Evolutionary conservation across 768 basidiomycete species (phyloP), one percentile per base, ranked within the genome.

Genomic region (Aureoboletus auriporus): DNA sequence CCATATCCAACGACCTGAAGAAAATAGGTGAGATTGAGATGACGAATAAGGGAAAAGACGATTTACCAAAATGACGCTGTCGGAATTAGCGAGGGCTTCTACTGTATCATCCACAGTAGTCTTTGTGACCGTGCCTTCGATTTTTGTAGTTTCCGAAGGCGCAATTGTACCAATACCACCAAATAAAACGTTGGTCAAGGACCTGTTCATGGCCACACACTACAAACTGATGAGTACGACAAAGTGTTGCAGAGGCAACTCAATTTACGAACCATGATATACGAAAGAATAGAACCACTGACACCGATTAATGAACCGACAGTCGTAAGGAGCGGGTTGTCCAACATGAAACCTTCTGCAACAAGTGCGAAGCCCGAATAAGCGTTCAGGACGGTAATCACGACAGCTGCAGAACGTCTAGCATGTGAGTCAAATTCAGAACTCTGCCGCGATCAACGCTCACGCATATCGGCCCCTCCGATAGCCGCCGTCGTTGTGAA

Each of bases 181-280:
- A 62, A 93, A 93, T 8, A 93, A 74, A 14, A 93, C 91, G 54
- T 93, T 93, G 14, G 82, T 77, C 47, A 89, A 69, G 10, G 88
- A 91, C 35, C 91, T 78, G 69, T 93, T 93, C 91, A 93, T 93
- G 13, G 91, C 90, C 48, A 91, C 84, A 60, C 91, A 93, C 91
- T 93, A 43, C 36, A 44, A 36, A 23, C 16, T 37, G 12, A 28
- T 53, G 31, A 54, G 51, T 43, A 38, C 23, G 47, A 46, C 51
- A 50, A 17, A n/a, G 5, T 13, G 12, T 13, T 12, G 20, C 6
- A 8, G n/a, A 39, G n/a, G 31, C 16, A 33, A 27, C 9, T 37
- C 27, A 14, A 42, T 46, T 31, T 26, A 51, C 78, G 54, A 57
- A 89, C 91, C 91, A 93, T 93, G 62, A 93, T 92, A 58, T 93